phyloP scores from a whole-genome alignment of 257 asterid genomes.

The Buddleja alternifolia region DNA sequence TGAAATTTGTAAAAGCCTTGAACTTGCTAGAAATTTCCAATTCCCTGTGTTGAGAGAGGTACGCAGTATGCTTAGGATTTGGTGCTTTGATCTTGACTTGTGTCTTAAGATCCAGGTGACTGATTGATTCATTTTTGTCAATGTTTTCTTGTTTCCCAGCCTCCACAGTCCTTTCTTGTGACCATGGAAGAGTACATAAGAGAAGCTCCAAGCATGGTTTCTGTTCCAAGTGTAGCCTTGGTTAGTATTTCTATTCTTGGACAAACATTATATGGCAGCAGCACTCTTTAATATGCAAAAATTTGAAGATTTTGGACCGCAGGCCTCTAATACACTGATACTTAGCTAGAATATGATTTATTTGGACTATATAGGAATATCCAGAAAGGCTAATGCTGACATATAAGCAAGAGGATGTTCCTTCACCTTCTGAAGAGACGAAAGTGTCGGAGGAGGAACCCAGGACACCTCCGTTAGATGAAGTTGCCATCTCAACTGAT shows the following conservation, averaged over 20 bases:
- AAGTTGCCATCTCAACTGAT: constrained; percentile 46
- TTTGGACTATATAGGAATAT: constrained; percentile 58
- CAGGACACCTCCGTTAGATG: constrained; percentile 50
- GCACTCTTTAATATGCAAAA: background rate
- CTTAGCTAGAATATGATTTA: constrained; percentile 14
- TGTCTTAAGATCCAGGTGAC: constrained; percentile 23
- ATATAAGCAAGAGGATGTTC: constrained; percentile 80
- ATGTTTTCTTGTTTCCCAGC: constrained; percentile 43
- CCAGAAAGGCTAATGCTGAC: constrained; percentile 97
- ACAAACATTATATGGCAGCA: constrained; percentile 5
- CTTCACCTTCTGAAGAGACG: constrained; percentile 66
- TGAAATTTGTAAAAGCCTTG: constrained; percentile 93
- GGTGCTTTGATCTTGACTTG: constrained; percentile 1
- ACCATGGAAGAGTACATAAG: constrained; percentile 74
- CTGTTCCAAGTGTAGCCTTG: constrained; percentile 53
- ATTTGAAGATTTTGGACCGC: background rate
- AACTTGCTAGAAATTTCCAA: constrained; percentile 97
- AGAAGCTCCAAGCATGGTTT: constrained; percentile 70
- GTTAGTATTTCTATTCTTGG: constrained; percentile 40
- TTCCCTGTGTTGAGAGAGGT: constrained; percentile 96
- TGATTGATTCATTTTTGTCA: background rate
- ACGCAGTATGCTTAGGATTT: constrained; percentile 23
- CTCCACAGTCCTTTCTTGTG: constrained; percentile 64
- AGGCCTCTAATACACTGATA: constrained; percentile 4
- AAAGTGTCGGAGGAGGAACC: constrained; percentile 51